Base-by-base conservation (phyloP, 2,329 filamentous ascomycete genomes). In the Elsinoe ampelina region DNA sequence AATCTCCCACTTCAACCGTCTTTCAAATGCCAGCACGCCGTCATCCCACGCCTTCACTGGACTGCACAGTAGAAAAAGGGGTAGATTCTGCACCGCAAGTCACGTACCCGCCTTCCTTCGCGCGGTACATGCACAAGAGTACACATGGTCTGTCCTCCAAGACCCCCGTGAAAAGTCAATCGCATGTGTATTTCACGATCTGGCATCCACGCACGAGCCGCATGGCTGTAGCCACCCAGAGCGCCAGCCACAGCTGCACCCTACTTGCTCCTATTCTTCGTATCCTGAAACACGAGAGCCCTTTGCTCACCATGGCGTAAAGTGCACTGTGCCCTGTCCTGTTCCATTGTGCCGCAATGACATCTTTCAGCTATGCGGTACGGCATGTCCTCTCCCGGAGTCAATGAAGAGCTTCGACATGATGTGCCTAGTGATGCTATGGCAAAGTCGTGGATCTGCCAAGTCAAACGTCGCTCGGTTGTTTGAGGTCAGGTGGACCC, bases 41-140 rank as follows among this genome's bases (percentile, higher is more conserved):
- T 35, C 45, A 50, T 19, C 26, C 32, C 45, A 50, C 45, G 45
- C 45, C 39, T 42, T 11, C 17, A 45, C 41, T 45, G 30, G 19
- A 22, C 20, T 22, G 17, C 41, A 45, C 15, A 52, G 35, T 13
- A 52, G 26, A 52, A 38, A 38, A 36, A 52, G 48, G 48, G 48
- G 48, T 39, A 52, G 48, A 52, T 52, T 52, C 48, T 52, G 48
- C 32, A 52, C 15, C 17, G 4, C 34, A 35, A 22, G 48, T 20
- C 48, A 39, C 34, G 48, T 36, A 36, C 32, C 48, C 32, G 32
- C 48, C 3, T 35, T 52, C 48, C 48, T 38, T 52, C 48, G 48
- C 48, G 48, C 34, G 48, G 35, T 52, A 52, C 48, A 34, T 52
- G n/a, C 26, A 13, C 45, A 35, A 36, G 26, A 26, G 26, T 30